A percentile compares a stretch with the other conserved stretches of the same genome.
Conservation (phyloP, 257 asterid species). For the Scutellaria minor region DNA sequence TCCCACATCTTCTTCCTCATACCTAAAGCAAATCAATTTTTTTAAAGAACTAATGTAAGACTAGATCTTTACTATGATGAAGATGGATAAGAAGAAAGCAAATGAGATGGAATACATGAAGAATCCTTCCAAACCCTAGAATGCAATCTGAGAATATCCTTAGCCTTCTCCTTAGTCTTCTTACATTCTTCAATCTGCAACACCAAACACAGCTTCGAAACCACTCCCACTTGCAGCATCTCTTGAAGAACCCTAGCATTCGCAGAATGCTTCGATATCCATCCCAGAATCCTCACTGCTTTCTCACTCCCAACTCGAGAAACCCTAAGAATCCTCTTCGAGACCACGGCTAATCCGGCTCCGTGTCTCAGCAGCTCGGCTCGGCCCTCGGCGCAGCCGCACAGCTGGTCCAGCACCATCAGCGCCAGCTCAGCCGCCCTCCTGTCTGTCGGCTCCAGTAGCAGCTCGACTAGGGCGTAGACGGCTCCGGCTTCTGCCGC, state of each 20-base stretch:
- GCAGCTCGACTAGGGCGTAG: constrained; percentile 48
- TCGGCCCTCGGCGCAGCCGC: constrained; percentile 90
- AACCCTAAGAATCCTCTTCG: constrained; percentile 85
- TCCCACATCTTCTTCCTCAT: no score
- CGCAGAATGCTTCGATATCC: constrained; percentile 62
- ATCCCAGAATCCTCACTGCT: constrained; percentile 65
- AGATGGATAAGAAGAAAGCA: constrained; percentile 55
- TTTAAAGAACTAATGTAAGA: no score
- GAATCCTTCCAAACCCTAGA: constrained; percentile 72
- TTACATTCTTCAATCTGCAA: constrained; percentile 66
- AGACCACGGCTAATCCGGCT: constrained; percentile 77
- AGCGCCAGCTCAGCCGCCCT: constrained; percentile 58
- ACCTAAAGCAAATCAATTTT: no score
- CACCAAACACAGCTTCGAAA: constrained; percentile 65
- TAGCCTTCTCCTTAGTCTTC: constrained; percentile 69
- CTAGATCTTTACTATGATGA: not conserved
- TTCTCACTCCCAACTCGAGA: constrained; percentile 69
- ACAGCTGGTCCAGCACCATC: constrained; percentile 53
- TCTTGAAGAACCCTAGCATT: constrained; percentile 55
- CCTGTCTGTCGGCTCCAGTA: constrained; percentile 52
- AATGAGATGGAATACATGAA: constrained; percentile 55
- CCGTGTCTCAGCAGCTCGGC: constrained; percentile 70
- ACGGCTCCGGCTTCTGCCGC: constrained; percentile 66
- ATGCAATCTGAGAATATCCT: constrained; percentile 64
- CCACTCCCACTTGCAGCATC: constrained; percentile 79